Conservation (phyloP, 306 rosid genomes). For the Gastrolobium bilobum region DNA sequence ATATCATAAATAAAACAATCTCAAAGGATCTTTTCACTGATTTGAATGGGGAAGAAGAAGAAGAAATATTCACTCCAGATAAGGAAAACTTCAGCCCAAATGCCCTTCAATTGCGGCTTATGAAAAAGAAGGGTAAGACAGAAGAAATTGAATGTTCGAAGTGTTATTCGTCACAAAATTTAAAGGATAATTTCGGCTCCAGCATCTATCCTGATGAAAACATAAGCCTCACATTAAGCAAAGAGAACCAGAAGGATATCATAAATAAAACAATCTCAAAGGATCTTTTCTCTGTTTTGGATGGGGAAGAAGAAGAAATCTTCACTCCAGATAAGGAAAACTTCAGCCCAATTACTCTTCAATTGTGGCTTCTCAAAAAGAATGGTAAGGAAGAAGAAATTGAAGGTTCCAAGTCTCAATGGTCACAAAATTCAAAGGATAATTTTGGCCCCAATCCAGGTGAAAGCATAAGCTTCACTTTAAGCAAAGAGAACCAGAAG, state of each 20-base stretch:
- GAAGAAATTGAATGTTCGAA: conserved; percentile 52
- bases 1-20: neutral
- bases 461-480: conserved; percentile 40
- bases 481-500: conserved; percentile 57
- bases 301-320: conserved; percentile 60
- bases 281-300: conserved; percentile 42
- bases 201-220: conserved; percentile 43
- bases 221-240: conserved; percentile 46
- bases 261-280: conserved; percentile 5
- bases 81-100: conserved; percentile 79
- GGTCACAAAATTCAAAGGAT: conserved; percentile 47
- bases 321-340: conserved; percentile 80
- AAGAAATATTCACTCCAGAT: conserved; percentile 69
- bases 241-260: conserved; percentile 51
- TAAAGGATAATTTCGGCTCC: conserved; percentile 35
- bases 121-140: conserved; percentile 55
- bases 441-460: conserved; percentile 36
- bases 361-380: conserved; percentile 55
- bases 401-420: conserved; percentile 45
- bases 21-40: conserved; percentile 32
- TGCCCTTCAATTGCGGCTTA: conserved; percentile 53
- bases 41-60: conserved; percentile 60
- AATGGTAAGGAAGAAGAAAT: conserved; percentile 58
- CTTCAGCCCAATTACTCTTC: conserved; percentile 67
- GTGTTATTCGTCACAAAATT: conserved; percentile 45